These are phyloP conservation scores for Setaria viridis DNA, from an alignment of 202 grass and related monocot genomes.

Conservation along the genomic window DNA sequence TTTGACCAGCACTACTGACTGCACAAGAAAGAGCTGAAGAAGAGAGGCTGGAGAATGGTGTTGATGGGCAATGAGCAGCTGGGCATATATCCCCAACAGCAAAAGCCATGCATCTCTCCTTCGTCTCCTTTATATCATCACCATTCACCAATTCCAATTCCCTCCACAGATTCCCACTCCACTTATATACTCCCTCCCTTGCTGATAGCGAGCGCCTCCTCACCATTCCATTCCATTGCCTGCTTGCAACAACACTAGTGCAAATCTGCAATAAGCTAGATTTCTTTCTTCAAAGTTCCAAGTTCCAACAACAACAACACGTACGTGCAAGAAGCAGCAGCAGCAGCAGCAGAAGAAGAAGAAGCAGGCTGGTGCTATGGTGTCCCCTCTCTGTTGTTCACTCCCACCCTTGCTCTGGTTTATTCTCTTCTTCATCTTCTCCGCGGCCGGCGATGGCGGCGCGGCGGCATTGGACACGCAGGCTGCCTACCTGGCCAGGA, in stretches of 20 bases:
- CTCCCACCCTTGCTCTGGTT: background rate
- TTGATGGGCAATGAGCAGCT: background rate
- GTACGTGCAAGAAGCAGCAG: background rate
- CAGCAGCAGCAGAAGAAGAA: too few species aligned
- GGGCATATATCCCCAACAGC: conserved; percentile 65
- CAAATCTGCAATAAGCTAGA: background rate
- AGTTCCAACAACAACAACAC: background rate
- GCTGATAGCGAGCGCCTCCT: conserved; percentile 40
- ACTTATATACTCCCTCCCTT: conserved; percentile 62
- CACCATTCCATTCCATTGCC: conserved; percentile 8
- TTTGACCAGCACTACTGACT: conserved; percentile 3
- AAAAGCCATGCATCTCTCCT: conserved; percentile 56
- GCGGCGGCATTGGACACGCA: conserved; percentile 46
- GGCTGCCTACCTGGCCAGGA: conserved; percentile 59
- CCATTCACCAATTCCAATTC: conserved; percentile 30
- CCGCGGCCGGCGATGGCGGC: background rate
- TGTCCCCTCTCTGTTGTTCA: conserved; percentile 10
- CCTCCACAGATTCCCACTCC: conserved; percentile 55
- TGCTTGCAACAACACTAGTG: background rate
- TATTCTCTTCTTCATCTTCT: background rate
- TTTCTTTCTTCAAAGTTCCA: background rate
- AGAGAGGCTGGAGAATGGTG: conserved; percentile 6
- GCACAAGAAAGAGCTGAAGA: background rate
- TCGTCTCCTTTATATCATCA: conserved; percentile 45
- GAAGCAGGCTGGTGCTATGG: conserved; percentile 35